Conservation (phyloP, 169 alveolate species). For the Cystoisospora suis region DNA sequence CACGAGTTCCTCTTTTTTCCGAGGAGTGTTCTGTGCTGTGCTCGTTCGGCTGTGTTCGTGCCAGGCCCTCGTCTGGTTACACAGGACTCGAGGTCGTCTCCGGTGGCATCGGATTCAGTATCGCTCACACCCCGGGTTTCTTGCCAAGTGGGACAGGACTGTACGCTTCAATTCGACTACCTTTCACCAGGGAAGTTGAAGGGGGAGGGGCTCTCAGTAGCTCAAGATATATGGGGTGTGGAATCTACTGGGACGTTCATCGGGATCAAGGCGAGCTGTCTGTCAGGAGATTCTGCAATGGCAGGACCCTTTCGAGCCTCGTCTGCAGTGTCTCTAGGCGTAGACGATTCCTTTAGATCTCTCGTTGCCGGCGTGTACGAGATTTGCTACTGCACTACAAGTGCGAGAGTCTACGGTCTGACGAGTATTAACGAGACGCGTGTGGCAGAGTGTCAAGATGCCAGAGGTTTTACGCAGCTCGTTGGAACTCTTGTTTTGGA, state of each 20-base stretch:
- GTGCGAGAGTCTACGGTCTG: background rate
- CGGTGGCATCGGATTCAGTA: background rate
- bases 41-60: no score
- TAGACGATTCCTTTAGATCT: background rate
- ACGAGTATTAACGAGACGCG: background rate
- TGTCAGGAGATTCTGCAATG: background rate
- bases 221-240: background rate
- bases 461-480: background rate
- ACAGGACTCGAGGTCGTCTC: no score
- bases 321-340: background rate
- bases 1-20: no score
- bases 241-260: background rate
- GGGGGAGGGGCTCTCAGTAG: background rate
- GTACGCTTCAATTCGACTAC: background rate
- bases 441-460: background rate
- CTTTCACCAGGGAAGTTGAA: no score
- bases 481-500: background rate
- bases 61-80: no score
- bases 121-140: background rate
- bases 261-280: background rate
- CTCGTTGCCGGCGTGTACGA: background rate
- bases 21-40: no score
- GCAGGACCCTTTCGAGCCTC: background rate
- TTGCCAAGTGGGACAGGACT: no score
- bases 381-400: slow-evolving; percentile 10